Conservation (phyloP, 495 filamentous ascomycete species). For the Penicillium herquei region DNA sequence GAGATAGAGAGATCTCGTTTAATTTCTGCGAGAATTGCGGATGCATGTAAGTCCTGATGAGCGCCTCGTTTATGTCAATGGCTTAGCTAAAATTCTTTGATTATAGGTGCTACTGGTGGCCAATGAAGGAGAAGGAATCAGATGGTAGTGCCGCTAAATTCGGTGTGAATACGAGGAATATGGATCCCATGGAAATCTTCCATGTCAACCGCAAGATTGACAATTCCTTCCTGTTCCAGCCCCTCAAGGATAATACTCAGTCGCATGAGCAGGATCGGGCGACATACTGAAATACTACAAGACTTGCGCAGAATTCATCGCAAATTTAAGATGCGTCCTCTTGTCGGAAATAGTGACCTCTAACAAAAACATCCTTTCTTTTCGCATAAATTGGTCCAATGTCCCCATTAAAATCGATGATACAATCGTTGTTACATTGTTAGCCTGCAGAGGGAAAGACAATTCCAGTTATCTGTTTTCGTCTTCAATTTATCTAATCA, state of each 20-base stretch:
- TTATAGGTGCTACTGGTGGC: slow-evolving; percentile 12
- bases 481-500: background rate
- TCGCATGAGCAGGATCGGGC: slow-evolving; percentile 10
- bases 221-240: slow-evolving; percentile 2
- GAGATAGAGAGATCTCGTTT: slow-evolving; percentile 9
- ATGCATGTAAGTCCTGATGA: slow-evolving; percentile 12
- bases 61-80: slow-evolving; percentile 2
- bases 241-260: slow-evolving; percentile 4
- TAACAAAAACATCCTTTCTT: no score
- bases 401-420: no score
- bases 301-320: background rate
- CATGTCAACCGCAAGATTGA: slow-evolving; percentile 12
- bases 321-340: no score
- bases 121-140: slow-evolving; percentile 5
- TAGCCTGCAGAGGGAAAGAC: no score
- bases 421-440: no score
- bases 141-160: slow-evolving; percentile 4
- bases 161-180: slow-evolving; percentile 12
- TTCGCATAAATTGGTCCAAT: no score
- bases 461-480: no score
- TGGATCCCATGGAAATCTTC: slow-evolving; percentile 10
- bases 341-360: no score
- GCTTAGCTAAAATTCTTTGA: slow-evolving; percentile 2
- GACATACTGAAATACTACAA: slow-evolving; percentile 31
- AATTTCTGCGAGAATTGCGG: slow-evolving; percentile 15